Percentiles rank a stretch among this genome's conserved stretches.
Evolutionary conservation across 2,329 filamentous ascomycete genomes (phyloP).

Genomic region (Ceratocystiopsis sp.): DNA sequence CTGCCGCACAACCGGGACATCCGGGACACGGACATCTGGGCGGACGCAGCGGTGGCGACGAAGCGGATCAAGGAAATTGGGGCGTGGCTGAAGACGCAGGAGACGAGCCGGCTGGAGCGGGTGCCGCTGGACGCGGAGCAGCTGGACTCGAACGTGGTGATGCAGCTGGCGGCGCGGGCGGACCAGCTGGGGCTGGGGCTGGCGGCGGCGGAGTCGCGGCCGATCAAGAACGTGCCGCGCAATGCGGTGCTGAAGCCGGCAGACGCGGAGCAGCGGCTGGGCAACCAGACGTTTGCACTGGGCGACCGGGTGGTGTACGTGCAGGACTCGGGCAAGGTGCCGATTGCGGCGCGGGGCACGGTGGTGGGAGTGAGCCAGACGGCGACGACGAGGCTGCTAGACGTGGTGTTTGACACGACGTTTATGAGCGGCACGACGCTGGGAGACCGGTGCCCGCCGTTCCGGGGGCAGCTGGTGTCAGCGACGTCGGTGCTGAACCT

Average conservation of each 20-base stretch:
- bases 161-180: constrained; percentile 58
- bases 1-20: constrained; percentile 78
- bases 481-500: constrained; percentile 81
- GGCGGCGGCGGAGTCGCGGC: constrained; percentile 43
- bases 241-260: constrained; percentile 80
- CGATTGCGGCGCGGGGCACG: constrained; percentile 79
- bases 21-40: constrained; percentile 73
- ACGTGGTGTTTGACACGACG: constrained; percentile 81
- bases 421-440: constrained; percentile 97
- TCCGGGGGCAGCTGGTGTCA: constrained; percentile 84
- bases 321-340: constrained; percentile 82
- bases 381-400: constrained; percentile 62
- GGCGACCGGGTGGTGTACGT: constrained; percentile 90
- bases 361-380: constrained; percentile 91
- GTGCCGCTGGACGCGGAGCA: constrained; percentile 96
- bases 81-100: constrained; percentile 79
- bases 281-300: constrained; percentile 65
- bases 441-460: constrained; percentile 76
- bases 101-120: constrained; percentile 81
- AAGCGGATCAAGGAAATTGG: constrained; percentile 83
- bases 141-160: constrained; percentile 79
- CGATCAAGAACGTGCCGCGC: constrained; percentile 65
- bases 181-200: constrained; percentile 37
- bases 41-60: constrained; percentile 51
- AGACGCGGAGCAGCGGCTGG: constrained; percentile 85